Evolutionary conservation across 768 basidiomycete genomes (phyloP), one percentile per base, ranked within the genome.

Genomic region (Russula sp.): DNA sequence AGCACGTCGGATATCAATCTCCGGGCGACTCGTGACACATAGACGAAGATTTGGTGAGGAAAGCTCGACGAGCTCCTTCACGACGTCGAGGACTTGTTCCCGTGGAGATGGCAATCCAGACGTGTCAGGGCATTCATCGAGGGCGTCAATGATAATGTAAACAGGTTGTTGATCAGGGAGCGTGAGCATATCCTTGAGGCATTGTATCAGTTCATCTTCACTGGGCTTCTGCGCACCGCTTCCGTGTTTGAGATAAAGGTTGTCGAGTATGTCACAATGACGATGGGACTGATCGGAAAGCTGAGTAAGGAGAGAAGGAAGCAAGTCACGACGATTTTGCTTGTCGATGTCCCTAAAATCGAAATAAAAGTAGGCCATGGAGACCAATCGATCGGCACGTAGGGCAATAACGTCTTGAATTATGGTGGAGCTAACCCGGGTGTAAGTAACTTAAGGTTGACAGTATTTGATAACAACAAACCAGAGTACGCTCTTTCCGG

Each of bases 11-110:
- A 56, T 56, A 10, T 56, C 55, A 18, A 56, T 28, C 9, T 56
- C n/a, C 55, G 55, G 55, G 8, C 55, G 55, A 42, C 55, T 56
- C 8, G 55, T 56, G 2, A 56, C 55, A 18, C 55, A 56, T 20
- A 56, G n/a, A 26, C 28, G 55, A 11, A 56, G 24, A 56, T 56
- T 56, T 42, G 40, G 18, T 26, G 28, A 18, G 1, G 24, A 42
- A 10, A 42, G 26, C 2, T 28, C 40, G 26, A 56, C 26, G 16
- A 56, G 55, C 3, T 42, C 55, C 26, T 28, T 56, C 5, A 56
- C 1, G 14, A 56, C 26, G 2, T 42, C 24, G 3, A 56, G 55
- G 40, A 42, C 18, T 16, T 42, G 40, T 26, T 56, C 55, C 8
- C 55, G 55, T 10, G 55, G 55, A 9, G 55, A 42, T 42, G 55